Evolutionary conservation across 1,284 basidiomycete genomes (phyloP).

Genomic region (Sanguinoderma infundibulare): DNA sequence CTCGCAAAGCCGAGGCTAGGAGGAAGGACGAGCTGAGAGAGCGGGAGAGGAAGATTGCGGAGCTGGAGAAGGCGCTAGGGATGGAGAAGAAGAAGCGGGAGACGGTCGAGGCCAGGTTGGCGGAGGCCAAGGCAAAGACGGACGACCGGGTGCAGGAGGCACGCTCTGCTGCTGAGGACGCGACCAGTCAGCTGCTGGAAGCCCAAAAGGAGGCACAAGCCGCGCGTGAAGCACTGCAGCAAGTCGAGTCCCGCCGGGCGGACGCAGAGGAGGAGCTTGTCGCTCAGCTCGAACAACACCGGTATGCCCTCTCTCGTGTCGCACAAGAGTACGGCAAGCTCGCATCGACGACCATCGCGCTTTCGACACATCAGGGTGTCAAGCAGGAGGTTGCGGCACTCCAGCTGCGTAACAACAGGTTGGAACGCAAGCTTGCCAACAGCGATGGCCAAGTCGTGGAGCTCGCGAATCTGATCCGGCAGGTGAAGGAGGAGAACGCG

Average conservation of each 20-base stretch:
- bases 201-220: conserved; percentile 40
- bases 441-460: conserved; percentile 70
- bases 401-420: conserved; percentile 50
- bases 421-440: conserved; percentile 71
- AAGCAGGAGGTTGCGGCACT: conserved; percentile 46
- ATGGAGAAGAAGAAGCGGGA: conserved; percentile 57
- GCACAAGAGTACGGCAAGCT: conserved; percentile 65
- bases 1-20: conserved; percentile 58
- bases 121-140: conserved; percentile 46
- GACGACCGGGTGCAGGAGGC: conserved; percentile 47
- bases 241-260: conserved; percentile 30
- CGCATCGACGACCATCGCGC: conserved; percentile 52
- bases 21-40: conserved; percentile 58
- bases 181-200: conserved; percentile 42
- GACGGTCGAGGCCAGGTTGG: conserved; percentile 46
- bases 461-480: conserved; percentile 63
- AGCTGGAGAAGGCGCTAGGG: conserved; percentile 56
- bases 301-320: conserved; percentile 46
- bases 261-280: conserved; percentile 50
- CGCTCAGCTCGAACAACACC: conserved; percentile 53
- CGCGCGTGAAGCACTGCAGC: conserved; percentile 32
- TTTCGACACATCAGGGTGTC: conserved; percentile 43
- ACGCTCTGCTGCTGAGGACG: conserved; percentile 37
- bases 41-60: conserved; percentile 55
- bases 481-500: conserved; percentile 54